phyloP scores from a whole-genome alignment of 805 yeast species.

The Myxozyma monticola region DNA sequence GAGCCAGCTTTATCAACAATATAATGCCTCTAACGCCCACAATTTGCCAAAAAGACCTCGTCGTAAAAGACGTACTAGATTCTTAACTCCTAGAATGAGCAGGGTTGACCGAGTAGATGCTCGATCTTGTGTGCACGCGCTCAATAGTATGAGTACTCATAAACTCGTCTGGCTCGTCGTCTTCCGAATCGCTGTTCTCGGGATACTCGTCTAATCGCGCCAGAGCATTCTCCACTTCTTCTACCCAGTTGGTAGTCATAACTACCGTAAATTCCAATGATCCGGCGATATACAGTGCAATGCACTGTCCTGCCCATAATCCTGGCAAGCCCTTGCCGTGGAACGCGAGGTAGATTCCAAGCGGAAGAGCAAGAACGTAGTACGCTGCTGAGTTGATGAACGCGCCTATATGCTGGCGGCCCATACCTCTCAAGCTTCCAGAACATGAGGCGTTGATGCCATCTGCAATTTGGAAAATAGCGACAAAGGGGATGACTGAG shows the following conservation, averaged over 20 bases:
- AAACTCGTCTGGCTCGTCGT: conserved; percentile 15
- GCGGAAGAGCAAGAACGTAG: conserved; percentile 68
- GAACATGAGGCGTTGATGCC: conserved; percentile 70
- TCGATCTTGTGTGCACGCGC: too few relatives aligned
- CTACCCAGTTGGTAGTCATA: conserved; percentile 29
- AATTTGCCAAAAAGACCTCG: too few relatives aligned
- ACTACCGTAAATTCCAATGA: conserved; percentile 28
- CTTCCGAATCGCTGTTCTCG: conserved; percentile 6
- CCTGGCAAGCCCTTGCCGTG: conserved; percentile 55
- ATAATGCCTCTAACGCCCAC: too few relatives aligned
- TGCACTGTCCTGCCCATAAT: conserved; percentile 72
- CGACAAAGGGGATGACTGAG: conserved; percentile 60
- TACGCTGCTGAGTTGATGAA: conserved; percentile 66
- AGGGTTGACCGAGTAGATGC: too few relatives aligned
- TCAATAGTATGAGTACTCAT: conserved; percentile 9
- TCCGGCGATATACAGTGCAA: conserved; percentile 31
- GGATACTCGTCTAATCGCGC: conserved; percentile 28
- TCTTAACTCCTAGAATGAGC: too few relatives aligned
- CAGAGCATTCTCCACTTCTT: conserved; percentile 31
- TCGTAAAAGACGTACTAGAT: too few relatives aligned
- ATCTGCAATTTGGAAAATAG: conserved; percentile 67
- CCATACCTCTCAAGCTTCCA: conserved; percentile 75
- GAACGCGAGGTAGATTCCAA: conserved; percentile 61
- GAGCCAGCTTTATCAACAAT: too few relatives aligned
- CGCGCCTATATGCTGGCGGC: conserved; percentile 73